Evolutionary conservation across 495 filamentous ascomycete genomes (phyloP).

Genomic region (Daldinia childiae): DNA sequence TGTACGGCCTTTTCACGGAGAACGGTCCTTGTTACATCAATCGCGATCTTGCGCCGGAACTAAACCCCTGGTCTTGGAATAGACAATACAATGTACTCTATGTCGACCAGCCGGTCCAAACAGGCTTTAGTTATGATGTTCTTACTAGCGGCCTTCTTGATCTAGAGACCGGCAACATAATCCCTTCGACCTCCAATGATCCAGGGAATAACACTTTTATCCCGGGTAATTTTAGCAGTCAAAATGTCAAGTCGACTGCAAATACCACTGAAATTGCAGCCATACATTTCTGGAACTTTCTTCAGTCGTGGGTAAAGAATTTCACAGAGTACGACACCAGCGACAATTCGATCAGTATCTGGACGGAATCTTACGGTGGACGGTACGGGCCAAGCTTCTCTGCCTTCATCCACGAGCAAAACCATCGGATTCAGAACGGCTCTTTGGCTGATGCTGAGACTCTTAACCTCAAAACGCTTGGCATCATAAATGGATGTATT

Average conservation of each 20-base stretch:
- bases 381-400: slow-evolving; percentile 68
- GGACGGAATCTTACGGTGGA: slow-evolving; percentile 70
- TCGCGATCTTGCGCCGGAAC: slow-evolving; percentile 59
- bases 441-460: slow-evolving; percentile 53
- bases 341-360: slow-evolving; percentile 60
- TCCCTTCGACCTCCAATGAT: slow-evolving; percentile 32
- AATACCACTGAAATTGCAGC: slow-evolving; percentile 71
- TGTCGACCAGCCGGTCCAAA: slow-evolving; percentile 69
- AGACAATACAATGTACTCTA: slow-evolving; percentile 76
- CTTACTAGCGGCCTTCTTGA: slow-evolving; percentile 54
- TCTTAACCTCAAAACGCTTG: slow-evolving; percentile 64
- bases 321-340: slow-evolving; percentile 68
- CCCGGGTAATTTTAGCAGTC: slow-evolving; percentile 66
- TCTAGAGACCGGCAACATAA: slow-evolving; percentile 41
- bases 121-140: slow-evolving; percentile 62
- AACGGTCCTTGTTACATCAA: slow-evolving; percentile 55
- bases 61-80: slow-evolving; percentile 68
- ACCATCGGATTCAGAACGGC: slow-evolving; percentile 58
- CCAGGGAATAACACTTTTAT: slow-evolving; percentile 54
- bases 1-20: slow-evolving; percentile 69
- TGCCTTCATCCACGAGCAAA: slow-evolving; percentile 67
- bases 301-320: slow-evolving; percentile 67
- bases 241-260: slow-evolving; percentile 57
- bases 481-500: slow-evolving; percentile 77
- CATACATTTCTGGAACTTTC: slow-evolving; percentile 70